phyloP scores from a whole-genome alignment of 495 filamentous ascomycete genomes.

The Trichoderma orchidacearum region DNA sequence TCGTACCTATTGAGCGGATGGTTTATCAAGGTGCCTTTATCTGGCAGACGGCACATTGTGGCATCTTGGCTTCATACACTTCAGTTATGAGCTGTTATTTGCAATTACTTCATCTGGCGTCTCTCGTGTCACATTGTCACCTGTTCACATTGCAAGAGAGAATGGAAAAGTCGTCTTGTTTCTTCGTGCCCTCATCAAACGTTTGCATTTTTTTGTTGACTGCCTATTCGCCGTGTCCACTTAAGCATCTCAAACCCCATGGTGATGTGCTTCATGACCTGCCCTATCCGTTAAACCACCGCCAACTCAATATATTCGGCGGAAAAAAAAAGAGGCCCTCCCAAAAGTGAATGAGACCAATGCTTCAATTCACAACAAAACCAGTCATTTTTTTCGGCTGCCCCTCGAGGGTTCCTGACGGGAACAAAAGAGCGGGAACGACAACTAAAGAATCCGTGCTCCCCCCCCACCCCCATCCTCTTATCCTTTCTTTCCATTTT shows the following conservation, averaged over 20 bases:
- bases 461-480: neutral
- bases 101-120: too few species aligned
- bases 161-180: too few species aligned
- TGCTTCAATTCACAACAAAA: neutral
- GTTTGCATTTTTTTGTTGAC: neutral
- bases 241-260: neutral
- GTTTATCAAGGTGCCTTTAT: too few species aligned
- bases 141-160: too few species aligned
- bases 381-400: neutral
- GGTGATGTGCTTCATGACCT: neutral
- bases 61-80: too few species aligned
- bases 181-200: conserved; percentile 1
- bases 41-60: too few species aligned
- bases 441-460: neutral
- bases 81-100: too few species aligned
- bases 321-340: neutral
- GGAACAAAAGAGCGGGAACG: neutral
- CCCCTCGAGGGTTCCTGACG: neutral
- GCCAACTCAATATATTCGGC: neutral
- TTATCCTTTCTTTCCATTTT: neutral
- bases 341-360: neutral
- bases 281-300: neutral
- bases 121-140: too few species aligned
- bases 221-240: conserved; percentile 1
- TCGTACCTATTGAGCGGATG: too few species aligned